Evolutionary conservation across 169 alveolate genomes (phyloP).

Genomic region (Toxoplasma gondii): DNA sequence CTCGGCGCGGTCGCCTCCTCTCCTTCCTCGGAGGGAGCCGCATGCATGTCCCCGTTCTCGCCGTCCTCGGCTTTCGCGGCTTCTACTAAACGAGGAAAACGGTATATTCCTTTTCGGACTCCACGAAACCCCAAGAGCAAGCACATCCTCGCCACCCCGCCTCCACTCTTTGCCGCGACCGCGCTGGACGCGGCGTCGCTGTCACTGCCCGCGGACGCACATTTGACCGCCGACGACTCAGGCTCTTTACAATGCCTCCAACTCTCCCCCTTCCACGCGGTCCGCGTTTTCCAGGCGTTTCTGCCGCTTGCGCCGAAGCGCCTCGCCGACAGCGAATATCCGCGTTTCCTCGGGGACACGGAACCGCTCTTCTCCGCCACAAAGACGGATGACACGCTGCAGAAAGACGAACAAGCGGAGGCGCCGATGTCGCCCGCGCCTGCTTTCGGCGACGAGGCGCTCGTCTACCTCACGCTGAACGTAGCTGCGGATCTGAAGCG

Average conservation of each 20-base stretch:
- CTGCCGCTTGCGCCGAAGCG: background rate
- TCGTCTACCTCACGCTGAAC: background rate
- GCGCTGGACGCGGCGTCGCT: background rate
- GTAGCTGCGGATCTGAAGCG: conserved; percentile 62
- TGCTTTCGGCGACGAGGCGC: background rate
- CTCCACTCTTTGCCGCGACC: conserved; percentile 26
- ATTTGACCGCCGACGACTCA: background rate
- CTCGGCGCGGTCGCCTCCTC: background rate
- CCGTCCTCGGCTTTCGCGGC: background rate
- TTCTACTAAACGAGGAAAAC: background rate
- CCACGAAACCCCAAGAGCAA: background rate
- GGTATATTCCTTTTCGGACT: conserved; percentile 12
- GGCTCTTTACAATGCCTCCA: background rate
- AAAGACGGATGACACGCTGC: background rate
- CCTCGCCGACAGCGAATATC: background rate
- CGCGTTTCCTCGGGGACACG: background rate
- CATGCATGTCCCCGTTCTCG: background rate
- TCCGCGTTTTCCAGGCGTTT: conserved; percentile 22
- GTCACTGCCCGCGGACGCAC: background rate
- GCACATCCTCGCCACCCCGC: background rate
- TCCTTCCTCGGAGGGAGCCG: background rate
- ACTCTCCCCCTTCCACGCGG: conserved; percentile 28
- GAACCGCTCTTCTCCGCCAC: background rate
- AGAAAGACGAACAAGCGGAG: background rate
- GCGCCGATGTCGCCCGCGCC: background rate